phyloP scores from a whole-genome alignment of 768 basidiomycete genomes.

The Kondoa malvinella region DNA sequence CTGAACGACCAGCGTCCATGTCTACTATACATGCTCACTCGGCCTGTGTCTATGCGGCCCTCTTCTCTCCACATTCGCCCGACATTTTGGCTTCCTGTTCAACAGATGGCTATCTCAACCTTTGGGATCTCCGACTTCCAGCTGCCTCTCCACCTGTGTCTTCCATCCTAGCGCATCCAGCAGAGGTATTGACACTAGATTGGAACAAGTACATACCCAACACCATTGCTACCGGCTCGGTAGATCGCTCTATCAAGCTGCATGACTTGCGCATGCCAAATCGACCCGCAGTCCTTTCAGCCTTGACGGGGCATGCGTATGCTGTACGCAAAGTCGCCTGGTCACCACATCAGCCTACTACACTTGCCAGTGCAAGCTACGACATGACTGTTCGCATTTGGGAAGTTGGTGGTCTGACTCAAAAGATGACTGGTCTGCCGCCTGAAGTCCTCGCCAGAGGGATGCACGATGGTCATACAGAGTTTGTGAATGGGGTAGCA shows the following conservation, averaged over 20 bases:
- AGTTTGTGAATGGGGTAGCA: slow-evolving; percentile 78
- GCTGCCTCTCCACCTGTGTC: slow-evolving; percentile 9
- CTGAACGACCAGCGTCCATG: slow-evolving; percentile 60
- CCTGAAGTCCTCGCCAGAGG: slow-evolving; percentile 32
- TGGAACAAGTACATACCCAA: slow-evolving; percentile 86
- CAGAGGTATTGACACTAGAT: slow-evolving; percentile 61
- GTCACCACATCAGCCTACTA: slow-evolving; percentile 32
- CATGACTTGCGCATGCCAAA: slow-evolving; percentile 72
- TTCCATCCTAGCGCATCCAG: slow-evolving; percentile 22
- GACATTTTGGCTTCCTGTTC: slow-evolving; percentile 67
- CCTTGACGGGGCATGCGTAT: slow-evolving; percentile 70
- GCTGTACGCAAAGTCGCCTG: slow-evolving; percentile 77
- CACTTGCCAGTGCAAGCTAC: slow-evolving; percentile 48
- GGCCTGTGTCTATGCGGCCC: slow-evolving; percentile 70
- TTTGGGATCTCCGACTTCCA: slow-evolving; percentile 46
- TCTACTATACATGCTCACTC: slow-evolving; percentile 66
- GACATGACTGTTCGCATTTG: slow-evolving; percentile 93
- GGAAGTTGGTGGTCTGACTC: slow-evolving; percentile 30
- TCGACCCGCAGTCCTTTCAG: slow-evolving; percentile 35
- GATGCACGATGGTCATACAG: slow-evolving; percentile 75
- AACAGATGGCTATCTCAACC: slow-evolving; percentile 63
- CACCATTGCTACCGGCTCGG: slow-evolving; percentile 57
- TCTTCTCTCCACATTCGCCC: slow-evolving; percentile 84
- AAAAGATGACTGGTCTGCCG: not conserved
- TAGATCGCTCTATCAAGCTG: slow-evolving; percentile 56